Evolutionary conservation across 1,139 yeast genomes (phyloP), one percentile per base, ranked within the genome.

Genomic region (Zygotorulaspora mrakii): DNA sequence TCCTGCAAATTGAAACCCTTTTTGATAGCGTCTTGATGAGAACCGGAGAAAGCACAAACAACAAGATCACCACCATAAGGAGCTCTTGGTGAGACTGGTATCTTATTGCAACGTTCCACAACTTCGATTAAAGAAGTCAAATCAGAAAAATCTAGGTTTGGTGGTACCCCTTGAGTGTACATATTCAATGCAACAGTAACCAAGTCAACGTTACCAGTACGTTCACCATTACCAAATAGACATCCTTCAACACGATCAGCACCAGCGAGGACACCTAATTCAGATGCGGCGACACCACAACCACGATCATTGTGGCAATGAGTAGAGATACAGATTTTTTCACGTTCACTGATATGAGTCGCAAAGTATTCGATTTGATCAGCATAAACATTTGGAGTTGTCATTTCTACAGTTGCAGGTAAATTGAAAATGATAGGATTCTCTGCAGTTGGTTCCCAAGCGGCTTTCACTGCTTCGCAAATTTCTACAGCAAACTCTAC

Each of bases 241-340:
- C 97, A 91, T 38, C 98, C 97, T 68, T 91, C 98, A 28, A 91
- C 94, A 68, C 98, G 79, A 66, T 91, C 96, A 33, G 96, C 97
- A 52, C 98, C 97, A 3, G 96, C 98, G 66, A 91, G 65, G 48
- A 85, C 76, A 45, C 95, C 97, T 46, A 91, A 74, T 68, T 91
- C 98, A 10, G 96, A 82, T 16, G 97, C 97, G 12, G 97, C 97
- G 32, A 91, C 97, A 45, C 95, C 96, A 66, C 96, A 88, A 24
- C 97, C 97, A 65, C 97, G 79, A 66, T 91, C 97, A 56, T 91
- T 91, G 69, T 91, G 98, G 37, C 95, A 86, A 64, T 91, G 98
- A 35, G 91, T 77, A 18, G 97, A 89, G 42, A 91, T 79, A 59
- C 94, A 80, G 30, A 89, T 79, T 55, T 79, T 85, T 53, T 87